phyloP scores from a whole-genome alignment of 2,329 filamentous ascomycete genomes.

The Stemphylium beticola region DNA sequence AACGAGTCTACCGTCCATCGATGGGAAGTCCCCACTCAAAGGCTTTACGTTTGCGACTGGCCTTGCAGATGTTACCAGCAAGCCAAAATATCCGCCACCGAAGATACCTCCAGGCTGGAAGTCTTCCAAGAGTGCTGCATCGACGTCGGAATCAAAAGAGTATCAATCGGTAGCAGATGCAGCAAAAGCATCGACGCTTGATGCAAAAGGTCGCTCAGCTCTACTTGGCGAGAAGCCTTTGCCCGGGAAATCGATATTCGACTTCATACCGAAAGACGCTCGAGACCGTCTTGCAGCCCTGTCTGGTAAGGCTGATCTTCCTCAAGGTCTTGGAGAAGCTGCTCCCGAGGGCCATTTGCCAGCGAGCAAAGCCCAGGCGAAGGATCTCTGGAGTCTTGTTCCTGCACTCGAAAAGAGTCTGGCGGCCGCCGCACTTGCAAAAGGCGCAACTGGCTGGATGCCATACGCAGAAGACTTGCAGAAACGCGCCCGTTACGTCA shows the following conservation, averaged over 20 bases:
- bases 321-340: conserved; percentile 76
- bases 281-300: conserved; percentile 77
- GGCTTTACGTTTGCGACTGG: conserved; percentile 75
- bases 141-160: conserved; percentile 41
- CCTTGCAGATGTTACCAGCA: conserved; percentile 50
- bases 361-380: conserved; percentile 66
- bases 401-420: conserved; percentile 50
- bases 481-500: conserved; percentile 81
- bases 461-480: conserved; percentile 83
- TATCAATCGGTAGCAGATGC: conserved; percentile 75
- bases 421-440: conserved; percentile 55
- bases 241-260: conserved; percentile 93
- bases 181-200: conserved; percentile 75
- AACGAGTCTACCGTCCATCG: conserved; percentile 70
- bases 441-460: conserved; percentile 67
- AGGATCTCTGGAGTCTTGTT: conserved; percentile 58
- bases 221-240: conserved; percentile 81
- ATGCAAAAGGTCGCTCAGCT: conserved; percentile 77
- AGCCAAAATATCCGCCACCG: conserved; percentile 66
- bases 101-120: conserved; percentile 76
- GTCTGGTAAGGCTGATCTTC: conserved; percentile 78
- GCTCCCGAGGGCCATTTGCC: conserved; percentile 68
- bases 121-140: conserved; percentile 54
- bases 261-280: conserved; percentile 80
- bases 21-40: conserved; percentile 78